Evolutionary conservation across 176 grass and related monocot genomes (phyloP).

Genomic region (Oropetium thomaeum): DNA sequence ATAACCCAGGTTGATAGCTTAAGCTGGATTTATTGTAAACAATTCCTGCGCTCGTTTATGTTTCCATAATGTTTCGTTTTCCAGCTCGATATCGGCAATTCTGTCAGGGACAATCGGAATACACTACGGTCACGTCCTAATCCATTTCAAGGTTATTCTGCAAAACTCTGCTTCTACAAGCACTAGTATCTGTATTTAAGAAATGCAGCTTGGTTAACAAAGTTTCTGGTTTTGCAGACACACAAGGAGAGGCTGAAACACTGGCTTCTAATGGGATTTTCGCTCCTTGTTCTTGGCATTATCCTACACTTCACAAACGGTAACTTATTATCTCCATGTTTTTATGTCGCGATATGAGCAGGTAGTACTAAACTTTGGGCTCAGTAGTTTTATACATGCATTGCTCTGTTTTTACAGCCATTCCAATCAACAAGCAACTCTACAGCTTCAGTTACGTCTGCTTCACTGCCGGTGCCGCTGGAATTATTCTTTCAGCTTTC

Average conservation of each 20-base stretch:
- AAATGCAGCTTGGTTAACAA: background rate
- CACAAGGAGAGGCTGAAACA: conserved; percentile 64
- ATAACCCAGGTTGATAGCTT: no score
- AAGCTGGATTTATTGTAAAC: background rate
- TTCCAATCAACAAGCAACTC: conserved; percentile 85
- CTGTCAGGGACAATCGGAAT: conserved; percentile 55
- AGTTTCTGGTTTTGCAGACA: conserved; percentile 22
- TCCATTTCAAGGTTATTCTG: conserved; percentile 53
- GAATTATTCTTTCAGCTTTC: conserved; percentile 58
- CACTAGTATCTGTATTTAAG: background rate
- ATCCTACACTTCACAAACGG: conserved; percentile 72
- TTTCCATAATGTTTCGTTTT: background rate
- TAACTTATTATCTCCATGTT: conserved; percentile 10
- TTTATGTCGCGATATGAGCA: background rate
- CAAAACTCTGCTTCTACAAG: background rate
- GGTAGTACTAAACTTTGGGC: background rate
- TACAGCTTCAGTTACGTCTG: conserved; percentile 81
- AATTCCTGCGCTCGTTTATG: no score
- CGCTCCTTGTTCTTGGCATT: conserved; percentile 48
- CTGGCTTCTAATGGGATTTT: conserved; percentile 53
- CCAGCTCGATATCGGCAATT: conserved; percentile 46
- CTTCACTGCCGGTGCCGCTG: conserved; percentile 62
- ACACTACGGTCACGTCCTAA: conserved; percentile 53
- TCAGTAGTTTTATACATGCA: background rate
- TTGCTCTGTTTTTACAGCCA: conserved; percentile 35